Evolutionary conservation across 345 rosid species (phyloP).

Genomic region (Rhodomyrtus tomentosa): DNA sequence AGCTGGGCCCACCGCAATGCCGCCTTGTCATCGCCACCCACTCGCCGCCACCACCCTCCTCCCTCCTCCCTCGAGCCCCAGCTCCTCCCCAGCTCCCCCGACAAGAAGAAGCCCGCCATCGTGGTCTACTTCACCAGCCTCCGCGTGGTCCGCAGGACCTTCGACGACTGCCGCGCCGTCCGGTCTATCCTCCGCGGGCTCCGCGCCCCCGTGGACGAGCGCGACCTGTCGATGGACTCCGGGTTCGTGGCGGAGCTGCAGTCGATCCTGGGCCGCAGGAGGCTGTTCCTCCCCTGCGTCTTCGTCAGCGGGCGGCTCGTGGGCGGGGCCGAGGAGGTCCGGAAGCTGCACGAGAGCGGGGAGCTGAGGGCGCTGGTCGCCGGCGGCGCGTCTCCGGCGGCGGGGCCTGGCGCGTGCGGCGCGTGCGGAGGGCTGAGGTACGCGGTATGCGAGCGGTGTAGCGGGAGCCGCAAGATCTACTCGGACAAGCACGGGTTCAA

Average conservation of each 20-base stretch:
- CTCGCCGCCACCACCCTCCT: conserved; percentile 3
- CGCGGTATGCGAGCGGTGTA: conserved; percentile 17
- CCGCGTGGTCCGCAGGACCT: conserved; percentile 57
- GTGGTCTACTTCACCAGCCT: conserved; percentile 75
- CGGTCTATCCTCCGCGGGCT: conserved; percentile 47
- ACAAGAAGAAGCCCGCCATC: conserved; percentile 13
- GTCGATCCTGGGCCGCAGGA: conserved; percentile 17
- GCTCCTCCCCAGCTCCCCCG: background rate
- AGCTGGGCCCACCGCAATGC: conserved; percentile 16
- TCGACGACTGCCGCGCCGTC: conserved; percentile 54
- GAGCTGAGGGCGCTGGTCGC: conserved; percentile 15
- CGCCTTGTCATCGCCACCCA: background rate
- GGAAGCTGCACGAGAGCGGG: conserved; percentile 19
- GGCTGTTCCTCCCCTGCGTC: conserved; percentile 11
- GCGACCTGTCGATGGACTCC: conserved; percentile 67
- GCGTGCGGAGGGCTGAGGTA: conserved; percentile 27
- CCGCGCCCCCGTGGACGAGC: conserved; percentile 55
- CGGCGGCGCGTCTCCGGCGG: background rate
- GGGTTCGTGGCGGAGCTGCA: conserved; percentile 37
- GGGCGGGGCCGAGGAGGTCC: conserved; percentile 25
- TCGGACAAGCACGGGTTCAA: conserved; percentile 9
- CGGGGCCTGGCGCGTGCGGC: conserved; percentile 1
- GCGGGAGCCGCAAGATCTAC: conserved; percentile 37
- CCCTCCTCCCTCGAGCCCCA: background rate
- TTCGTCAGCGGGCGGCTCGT: conserved; percentile 15